A percentile compares a stretch with the other conserved stretches of the same genome.
phyloP scores from a whole-genome alignment of 495 filamentous ascomycete genomes.

The Penicillium salamii region DNA sequence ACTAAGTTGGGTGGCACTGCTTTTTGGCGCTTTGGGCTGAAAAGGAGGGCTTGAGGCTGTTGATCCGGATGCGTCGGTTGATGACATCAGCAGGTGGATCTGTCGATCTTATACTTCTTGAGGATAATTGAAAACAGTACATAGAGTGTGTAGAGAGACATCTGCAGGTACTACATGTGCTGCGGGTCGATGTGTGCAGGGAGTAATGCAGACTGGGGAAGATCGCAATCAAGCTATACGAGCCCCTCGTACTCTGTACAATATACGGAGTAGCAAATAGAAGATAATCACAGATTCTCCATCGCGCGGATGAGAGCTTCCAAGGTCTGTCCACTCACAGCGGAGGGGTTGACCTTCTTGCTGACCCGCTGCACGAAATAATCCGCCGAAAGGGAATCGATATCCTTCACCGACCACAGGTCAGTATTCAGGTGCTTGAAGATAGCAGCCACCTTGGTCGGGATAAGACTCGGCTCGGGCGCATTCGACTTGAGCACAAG shows the following conservation, averaged over 20 bases:
- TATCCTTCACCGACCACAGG: slow-evolving; percentile 20
- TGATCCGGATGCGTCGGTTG: neutral
- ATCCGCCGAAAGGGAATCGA: slow-evolving; percentile 20
- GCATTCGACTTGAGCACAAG: slow-evolving; percentile 15
- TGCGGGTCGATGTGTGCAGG: too few relatives aligned
- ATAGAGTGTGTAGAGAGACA: too few relatives aligned
- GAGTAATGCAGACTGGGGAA: too few relatives aligned
- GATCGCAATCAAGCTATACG: too few relatives aligned
- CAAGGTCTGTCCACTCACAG: neutral
- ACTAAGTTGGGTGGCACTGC: neutral
- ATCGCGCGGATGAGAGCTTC: slow-evolving; percentile 2
- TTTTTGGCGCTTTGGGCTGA: neutral
- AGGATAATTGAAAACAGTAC: neutral
- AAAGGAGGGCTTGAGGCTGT: neutral
- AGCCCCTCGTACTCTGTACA: too few relatives aligned
- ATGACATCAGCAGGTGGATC: slow-evolving; percentile 1
- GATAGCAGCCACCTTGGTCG: slow-evolving; percentile 17
- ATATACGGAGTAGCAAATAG: neutral
- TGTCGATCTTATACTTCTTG: neutral
- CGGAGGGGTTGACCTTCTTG: neutral
- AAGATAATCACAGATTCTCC: neutral
- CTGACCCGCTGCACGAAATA: slow-evolving; percentile 23
- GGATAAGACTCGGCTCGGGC: slow-evolving; percentile 12
- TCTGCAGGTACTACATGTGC: too few relatives aligned
- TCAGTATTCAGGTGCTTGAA: slow-evolving; percentile 14